Evolutionary conservation across 805 yeast genomes (phyloP), one percentile per base, ranked within the genome.

Genomic region (Yamadazyma olivae): DNA sequence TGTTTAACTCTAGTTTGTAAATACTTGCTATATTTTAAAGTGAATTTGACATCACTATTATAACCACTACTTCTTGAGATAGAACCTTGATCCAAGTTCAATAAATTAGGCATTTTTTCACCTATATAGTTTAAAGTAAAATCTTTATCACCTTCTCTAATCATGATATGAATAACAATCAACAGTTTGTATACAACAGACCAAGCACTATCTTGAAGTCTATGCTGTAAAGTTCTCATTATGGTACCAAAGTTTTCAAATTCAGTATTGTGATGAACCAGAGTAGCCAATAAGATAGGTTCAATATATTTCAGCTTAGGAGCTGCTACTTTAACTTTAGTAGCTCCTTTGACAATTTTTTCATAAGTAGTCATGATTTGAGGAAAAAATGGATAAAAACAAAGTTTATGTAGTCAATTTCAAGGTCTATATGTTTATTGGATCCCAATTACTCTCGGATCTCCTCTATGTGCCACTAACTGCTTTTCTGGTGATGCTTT

Each of bases 261-360:
- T 20, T 58, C 60, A 1, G 56, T 49, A 3, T 53, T 39, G 41
- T 65, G 71, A 21, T 74, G 74, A 33, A 70, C 68, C 33, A 74
- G 71, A 2, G 89, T 83, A 19, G 83, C 71, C 70, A 79, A 72
- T 21, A 93, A 70, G 35, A 93, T 87, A 1, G 98, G 98, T 64
- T 91, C 98, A 35, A 93, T 79, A 56, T 93, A 93, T 59, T 93
- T 93, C 25, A 95, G 83, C 62, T 93, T 93, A 5, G 99, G 99
- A n/a, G 98, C 96, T 8, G 98, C 98, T 64, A 87, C 75, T 78
- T 67, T 66, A 41, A 68, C 64, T 49, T 67, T 62, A 44, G 74
- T 63, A 46, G 70, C 71, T 13, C 71, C 71, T 65, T 84, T 85
- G 45, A 84, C 93, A 40, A 83, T 68, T 61, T 83, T 84, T 44